Evolutionary conservation across 306 rosid genomes (phyloP), one percentile per base, ranked within the genome.

Genomic region (Vigna nakashimae): DNA sequence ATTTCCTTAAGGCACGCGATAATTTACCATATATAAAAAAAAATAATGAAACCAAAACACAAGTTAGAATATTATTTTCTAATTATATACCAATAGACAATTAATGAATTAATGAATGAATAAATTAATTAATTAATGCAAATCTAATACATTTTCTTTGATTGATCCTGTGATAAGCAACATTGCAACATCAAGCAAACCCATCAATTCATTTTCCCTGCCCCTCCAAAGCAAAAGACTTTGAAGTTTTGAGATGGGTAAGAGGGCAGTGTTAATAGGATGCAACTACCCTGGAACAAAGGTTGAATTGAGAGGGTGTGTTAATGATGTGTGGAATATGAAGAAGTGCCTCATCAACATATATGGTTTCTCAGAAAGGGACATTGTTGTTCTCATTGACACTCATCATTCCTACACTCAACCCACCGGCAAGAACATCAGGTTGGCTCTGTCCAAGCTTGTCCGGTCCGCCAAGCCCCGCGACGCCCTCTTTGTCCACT

Each of bases 261-360:
- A 79, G 91, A 94, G 75, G 38, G 98, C 96, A 3, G 86, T 90
- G 50, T 14, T 94, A 83, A 94, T 94, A 20, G 98, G 98, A 45
- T 86, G 91, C 86, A 94, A 94, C 80, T 91, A 91, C 53, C 85
- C 82, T 2, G 92, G 90, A 46, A 94, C 97, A 1, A 89, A 91
- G 86, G 97, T 93, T 3, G 91, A 86, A 59, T 88, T 94, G 13
- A 85, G 56, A 40, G 98, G 98, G 12, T 94, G 98, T 78, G 63
- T 94, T 59, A 94, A 91, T 71, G 97, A 91, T 78, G 98, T 91
- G 10, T 82, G 68, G 84, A 86, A 87, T 55, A 87, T 89, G 90
- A 42, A 86, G 69, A 60, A 20, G 3, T 85, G 91, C 38, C 90
- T 93, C 69, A 73, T 85, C 42, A 65, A 89, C 0, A 85, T 80